Percentiles rank a stretch among this genome's conserved stretches.
Evolutionary conservation across 2,329 filamentous ascomycete genomes (phyloP).

Genomic region (Xylariaceae sp.): DNA sequence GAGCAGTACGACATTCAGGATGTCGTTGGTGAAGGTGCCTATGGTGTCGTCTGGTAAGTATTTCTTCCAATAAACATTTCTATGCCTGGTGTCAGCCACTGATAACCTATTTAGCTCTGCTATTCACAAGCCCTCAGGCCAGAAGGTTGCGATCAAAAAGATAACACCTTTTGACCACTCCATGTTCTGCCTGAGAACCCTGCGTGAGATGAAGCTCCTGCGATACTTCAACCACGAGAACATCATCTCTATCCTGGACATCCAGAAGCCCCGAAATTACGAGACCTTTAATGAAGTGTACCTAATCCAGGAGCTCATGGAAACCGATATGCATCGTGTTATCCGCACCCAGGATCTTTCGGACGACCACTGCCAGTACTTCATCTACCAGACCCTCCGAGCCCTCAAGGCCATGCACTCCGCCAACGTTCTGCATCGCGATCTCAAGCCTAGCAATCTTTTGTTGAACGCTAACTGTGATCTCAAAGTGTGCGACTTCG

Average conservation of each 20-base stretch:
- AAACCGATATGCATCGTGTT: slow-evolving; percentile 98
- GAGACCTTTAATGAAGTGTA: slow-evolving; percentile 97
- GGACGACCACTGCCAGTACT: slow-evolving; percentile 99
- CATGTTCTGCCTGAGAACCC: slow-evolving; percentile 94
- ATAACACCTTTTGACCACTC: slow-evolving; percentile 99
- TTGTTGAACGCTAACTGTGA: slow-evolving; percentile 98
- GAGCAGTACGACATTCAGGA: slow-evolving; percentile 99
- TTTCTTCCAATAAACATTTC: background rate
- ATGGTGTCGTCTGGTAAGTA: slow-evolving; percentile 93
- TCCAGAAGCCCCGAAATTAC: slow-evolving; percentile 95
- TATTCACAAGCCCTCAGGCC: slow-evolving; percentile 93
- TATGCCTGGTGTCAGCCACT: slow-evolving; percentile 1
- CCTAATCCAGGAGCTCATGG: slow-evolving; percentile 99
- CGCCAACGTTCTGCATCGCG: slow-evolving; percentile 93
- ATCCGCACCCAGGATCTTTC: slow-evolving; percentile 98
- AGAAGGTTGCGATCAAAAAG: slow-evolving; percentile 99
- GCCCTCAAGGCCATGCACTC: slow-evolving; percentile 99
- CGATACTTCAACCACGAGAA: slow-evolving; percentile 99
- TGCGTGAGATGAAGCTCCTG: slow-evolving; percentile 98
- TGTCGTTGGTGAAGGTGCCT: slow-evolving; percentile 97
- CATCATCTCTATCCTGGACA: slow-evolving; percentile 98
- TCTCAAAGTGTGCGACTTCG: slow-evolving; percentile 98
- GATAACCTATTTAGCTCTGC: slow-evolving; percentile 61
- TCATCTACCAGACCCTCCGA: slow-evolving; percentile 98
- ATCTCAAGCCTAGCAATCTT: slow-evolving; percentile 95